Evolutionary conservation across 2,329 filamentous ascomycete species (phyloP).

Genomic region (Fusarium fracticaudum): DNA sequence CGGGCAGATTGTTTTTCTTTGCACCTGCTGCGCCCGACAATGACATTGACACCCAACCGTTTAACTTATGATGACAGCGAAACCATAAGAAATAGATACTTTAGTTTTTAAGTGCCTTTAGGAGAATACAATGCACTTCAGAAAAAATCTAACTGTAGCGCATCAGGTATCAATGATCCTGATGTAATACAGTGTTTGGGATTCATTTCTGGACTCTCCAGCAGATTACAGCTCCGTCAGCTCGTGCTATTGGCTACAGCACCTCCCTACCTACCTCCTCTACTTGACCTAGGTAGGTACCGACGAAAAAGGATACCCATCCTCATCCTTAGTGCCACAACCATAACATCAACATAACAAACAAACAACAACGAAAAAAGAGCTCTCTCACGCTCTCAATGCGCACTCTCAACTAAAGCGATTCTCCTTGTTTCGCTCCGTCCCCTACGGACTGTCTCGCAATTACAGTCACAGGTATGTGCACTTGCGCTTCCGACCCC

Average conservation of each 20-base stretch:
- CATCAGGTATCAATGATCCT: neutral
- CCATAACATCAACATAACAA: constrained; percentile 24
- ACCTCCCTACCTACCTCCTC: neutral
- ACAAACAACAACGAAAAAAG: constrained; percentile 16
- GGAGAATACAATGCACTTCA: no score
- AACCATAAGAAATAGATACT: neutral
- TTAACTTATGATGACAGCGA: constrained; percentile 13
- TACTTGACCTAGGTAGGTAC: no score
- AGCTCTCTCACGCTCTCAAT: constrained; percentile 30
- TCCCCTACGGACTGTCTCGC: constrained; percentile 27
- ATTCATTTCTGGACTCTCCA: neutral
- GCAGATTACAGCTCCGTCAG: neutral
- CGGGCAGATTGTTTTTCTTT: constrained; percentile 29
- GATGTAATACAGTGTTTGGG: neutral
- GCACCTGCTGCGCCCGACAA: constrained; percentile 24
- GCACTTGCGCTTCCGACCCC: neutral
- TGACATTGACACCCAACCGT: constrained; percentile 12
- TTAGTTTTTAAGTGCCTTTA: no score
- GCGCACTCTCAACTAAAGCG: constrained; percentile 29
- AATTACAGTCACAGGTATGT: constrained; percentile 33
- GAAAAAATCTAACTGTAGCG: neutral
- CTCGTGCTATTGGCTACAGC: neutral
- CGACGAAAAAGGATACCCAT: neutral
- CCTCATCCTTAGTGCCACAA: constrained; percentile 26
- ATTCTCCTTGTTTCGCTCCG: constrained; percentile 23